Base-by-base conservation (phyloP, 768 basidiomycete species). In the Paxillus involutus region DNA sequence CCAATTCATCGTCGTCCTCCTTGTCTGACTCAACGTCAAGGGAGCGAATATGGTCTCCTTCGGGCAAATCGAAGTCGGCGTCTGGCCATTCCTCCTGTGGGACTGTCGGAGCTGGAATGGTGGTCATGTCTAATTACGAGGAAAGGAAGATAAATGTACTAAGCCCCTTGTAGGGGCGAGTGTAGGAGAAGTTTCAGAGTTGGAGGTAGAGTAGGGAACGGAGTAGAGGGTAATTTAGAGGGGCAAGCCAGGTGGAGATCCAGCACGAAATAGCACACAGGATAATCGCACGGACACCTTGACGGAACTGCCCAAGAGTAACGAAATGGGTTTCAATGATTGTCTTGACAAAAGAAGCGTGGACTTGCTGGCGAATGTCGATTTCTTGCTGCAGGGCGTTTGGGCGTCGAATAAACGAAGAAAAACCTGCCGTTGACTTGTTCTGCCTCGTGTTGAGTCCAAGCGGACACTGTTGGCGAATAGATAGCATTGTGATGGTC, bases 41-140 rank as follows among this genome's bases (percentile, higher is more conserved):
- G 36, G 85, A 71, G 60, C 86, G 82, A 48, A 90, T 80, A 46
- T 82, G 76, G 45, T 81, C 81, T 41, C 82, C 90, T 45, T 93
- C 91, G 51, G 88, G 85, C 19, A 93, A 75, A 67, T 91, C 91
- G 66, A 93, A 92, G 72, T 93, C 91, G 57, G 88, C 87, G 70
- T 93, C 91, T 42, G 82, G 79, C 90, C 91, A 93, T 75, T 91
- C 89, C 72, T 93, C 90, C 58, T 81, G 80, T 51, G 75, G 71
- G 57, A 79, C 74, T 44, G 80, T 73, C 12, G 84, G 86, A 6
- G 85, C 81, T 36, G 81, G 82, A 39, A 84, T 75, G 47, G 85
- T 73, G 52, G 77, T 69, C 87, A 89, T 89, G 50, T 51, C 56
- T 59, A 60, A 58, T 63, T 21, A 65, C 48, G 60, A 60, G 44